These are phyloP conservation scores for Gynandropsis gynandra DNA, from an alignment of 345 rosid species.

Conservation along the genomic window DNA sequence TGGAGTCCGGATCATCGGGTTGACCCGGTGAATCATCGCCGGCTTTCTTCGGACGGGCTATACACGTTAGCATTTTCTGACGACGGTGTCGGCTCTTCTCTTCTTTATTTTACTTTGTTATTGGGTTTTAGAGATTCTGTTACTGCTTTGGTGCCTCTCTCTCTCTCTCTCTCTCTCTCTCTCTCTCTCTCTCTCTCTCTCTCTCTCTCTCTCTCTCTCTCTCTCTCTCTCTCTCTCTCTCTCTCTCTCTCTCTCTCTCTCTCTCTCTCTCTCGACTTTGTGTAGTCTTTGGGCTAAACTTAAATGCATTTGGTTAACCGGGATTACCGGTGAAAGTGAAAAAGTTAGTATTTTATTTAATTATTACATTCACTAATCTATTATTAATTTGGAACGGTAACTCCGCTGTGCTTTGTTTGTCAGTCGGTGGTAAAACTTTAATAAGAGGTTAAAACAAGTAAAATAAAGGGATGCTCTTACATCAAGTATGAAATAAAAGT, in stretches of 20 bases:
- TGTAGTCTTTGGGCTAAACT: too few species aligned
- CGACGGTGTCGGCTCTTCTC: not conserved
- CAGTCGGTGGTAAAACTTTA: too few species aligned
- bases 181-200: not conserved
- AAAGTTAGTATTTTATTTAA: not conserved
- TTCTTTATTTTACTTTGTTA: not conserved
- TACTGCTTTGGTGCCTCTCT: not conserved
- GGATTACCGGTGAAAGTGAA: not conserved
- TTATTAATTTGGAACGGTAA: too few species aligned
- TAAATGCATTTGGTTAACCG: not conserved
- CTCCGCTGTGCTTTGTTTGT: too few species aligned
- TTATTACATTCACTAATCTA: too few species aligned
- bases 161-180: not conserved
- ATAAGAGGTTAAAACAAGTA: too few species aligned
- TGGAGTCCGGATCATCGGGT: conserved; percentile 38
- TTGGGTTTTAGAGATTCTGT: not conserved
- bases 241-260: not conserved
- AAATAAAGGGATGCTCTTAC: too few species aligned
- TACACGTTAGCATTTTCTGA: conserved; percentile 80
- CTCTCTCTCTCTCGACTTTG: not conserved
- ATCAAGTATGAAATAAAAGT: too few species aligned
- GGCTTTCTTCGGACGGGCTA: conserved; percentile 78
- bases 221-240: not conserved
- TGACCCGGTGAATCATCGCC: conserved; percentile 61
- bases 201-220: not conserved